phyloP scores from a whole-genome alignment of 208 protist species.

The Crithidia acanthocephali region DNA sequence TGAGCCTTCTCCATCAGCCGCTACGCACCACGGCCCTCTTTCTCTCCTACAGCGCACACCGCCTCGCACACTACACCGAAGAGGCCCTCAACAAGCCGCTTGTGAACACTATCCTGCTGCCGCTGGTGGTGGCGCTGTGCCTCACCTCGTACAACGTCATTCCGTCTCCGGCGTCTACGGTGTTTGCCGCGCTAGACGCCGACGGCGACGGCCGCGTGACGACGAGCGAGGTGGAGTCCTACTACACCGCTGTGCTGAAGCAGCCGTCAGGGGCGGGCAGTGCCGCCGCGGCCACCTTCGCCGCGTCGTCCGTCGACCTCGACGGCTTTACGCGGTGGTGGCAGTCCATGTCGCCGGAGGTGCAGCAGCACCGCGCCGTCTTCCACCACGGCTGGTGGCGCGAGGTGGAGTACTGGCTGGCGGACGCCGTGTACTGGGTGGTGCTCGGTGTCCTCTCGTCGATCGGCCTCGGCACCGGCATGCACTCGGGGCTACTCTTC shows the following conservation, averaged over 20 bases:
- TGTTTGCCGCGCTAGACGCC: conserved; percentile 56
- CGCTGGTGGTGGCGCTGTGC: conserved; percentile 36
- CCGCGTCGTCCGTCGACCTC: conserved; percentile 24
- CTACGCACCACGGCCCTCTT: conserved; percentile 46
- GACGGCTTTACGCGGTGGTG: conserved; percentile 64
- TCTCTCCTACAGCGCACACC: conserved; percentile 28
- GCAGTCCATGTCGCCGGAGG: conserved; percentile 43
- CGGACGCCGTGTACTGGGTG: conserved; percentile 90
- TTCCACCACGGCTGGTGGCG: conserved; percentile 67
- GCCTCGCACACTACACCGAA: conserved; percentile 24
- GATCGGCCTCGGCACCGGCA: conserved; percentile 93
- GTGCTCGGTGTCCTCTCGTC: conserved; percentile 92
- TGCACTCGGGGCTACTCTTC: conserved; percentile 96
- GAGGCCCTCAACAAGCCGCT: conserved; percentile 30
- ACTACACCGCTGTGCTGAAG: conserved; percentile 53
- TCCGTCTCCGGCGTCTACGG: conserved; percentile 34
- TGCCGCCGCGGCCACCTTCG: conserved; percentile 41
- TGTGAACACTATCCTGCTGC: conserved; percentile 45
- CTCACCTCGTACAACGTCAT: conserved; percentile 53
- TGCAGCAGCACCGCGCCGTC: conserved; percentile 44
- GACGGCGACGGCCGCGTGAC: conserved; percentile 60
- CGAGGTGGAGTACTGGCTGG: conserved; percentile 81
- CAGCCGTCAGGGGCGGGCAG: conserved; percentile 21
- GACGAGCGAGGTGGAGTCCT: conserved; percentile 49
- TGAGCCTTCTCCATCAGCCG: conserved; percentile 52